A percentile compares a stretch with the other conserved stretches of the same genome.
Evolutionary conservation across 768 basidiomycete species (phyloP).

Genomic region (Russula abietina): DNA sequence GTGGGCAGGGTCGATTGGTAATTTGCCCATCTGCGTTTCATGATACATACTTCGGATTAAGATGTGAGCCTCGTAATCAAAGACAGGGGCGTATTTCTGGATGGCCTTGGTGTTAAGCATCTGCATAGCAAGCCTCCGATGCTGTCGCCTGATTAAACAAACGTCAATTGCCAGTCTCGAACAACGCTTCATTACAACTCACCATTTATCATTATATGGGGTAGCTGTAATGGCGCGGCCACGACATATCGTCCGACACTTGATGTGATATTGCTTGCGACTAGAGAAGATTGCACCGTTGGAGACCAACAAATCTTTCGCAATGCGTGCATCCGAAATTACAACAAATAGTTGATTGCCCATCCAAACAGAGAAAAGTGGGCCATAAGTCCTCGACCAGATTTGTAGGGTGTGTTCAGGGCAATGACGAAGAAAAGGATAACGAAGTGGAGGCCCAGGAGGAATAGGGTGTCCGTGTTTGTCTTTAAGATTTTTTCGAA

Average conservation of each 20-base stretch:
- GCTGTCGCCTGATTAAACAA: slow-evolving; percentile 32
- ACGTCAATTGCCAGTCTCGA: neutral
- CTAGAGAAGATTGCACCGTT: slow-evolving; percentile 32
- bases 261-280: slow-evolving; percentile 41
- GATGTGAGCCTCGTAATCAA: slow-evolving; percentile 38
- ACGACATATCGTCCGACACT: slow-evolving; percentile 39
- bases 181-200: slow-evolving; percentile 6
- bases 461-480: slow-evolving; percentile 28
- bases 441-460: slow-evolving; percentile 28
- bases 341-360: slow-evolving; percentile 45
- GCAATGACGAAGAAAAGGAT: slow-evolving; percentile 38
- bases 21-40: slow-evolving; percentile 31
- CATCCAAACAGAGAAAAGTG: slow-evolving; percentile 37
- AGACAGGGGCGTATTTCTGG: slow-evolving; percentile 33
- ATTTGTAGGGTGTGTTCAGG: slow-evolving; percentile 39
- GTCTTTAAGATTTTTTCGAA: slow-evolving; percentile 25
- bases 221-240: slow-evolving; percentile 43
- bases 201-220: slow-evolving; percentile 41
- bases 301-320: slow-evolving; percentile 40
- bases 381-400: slow-evolving; percentile 42
- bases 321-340: slow-evolving; percentile 41
- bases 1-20: slow-evolving; percentile 37
- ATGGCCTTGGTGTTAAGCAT: slow-evolving; percentile 35
- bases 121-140: slow-evolving; percentile 31
- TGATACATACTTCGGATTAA: slow-evolving; percentile 37